Evolutionary conservation across 805 yeast genomes (phyloP), one percentile per base, ranked within the genome.

Genomic region (Ogataea nakhonphanomensis): DNA sequence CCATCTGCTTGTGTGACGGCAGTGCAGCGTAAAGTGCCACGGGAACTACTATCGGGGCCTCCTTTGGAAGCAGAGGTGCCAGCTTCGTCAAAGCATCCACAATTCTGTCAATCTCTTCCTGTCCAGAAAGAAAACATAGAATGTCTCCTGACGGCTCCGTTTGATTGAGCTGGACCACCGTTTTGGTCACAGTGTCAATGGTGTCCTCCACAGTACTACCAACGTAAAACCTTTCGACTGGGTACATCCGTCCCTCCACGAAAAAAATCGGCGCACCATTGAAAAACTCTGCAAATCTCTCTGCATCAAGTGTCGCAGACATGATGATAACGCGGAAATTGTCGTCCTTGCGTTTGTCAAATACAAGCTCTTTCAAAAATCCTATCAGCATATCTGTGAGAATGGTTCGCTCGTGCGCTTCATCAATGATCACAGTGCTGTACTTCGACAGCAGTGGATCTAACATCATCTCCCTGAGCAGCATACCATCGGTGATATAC

Each of bases 231-330:
- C 86, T 74, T 17, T 85, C 77, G 1, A 93, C 99, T 1, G 88
- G 84, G 60, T 70, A 90, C 73, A 83, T 84, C 52, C 91, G 80
- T 53, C 99, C 99, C 61, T 89, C 95, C 3, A 93, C 86, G 51
- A 71, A 87, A 34, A 89, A 64, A 22, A 90, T 84, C n/a, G 90
- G 93, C 1, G 95, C 90, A 44, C 76, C 62, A 50, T 76, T 65
- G 59, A 86, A 93, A 60, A 90, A 93, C 14, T 70, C 62, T 32
- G 95, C 78, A 58, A 93, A 93, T 52, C 77, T 75, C 55, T 80
- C 90, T 1, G 98, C 98, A 62, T 93, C 95, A 43, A 93, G 70
- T 0, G 99, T 93, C 21, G 99, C 99, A 36, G 98, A 90, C 96
- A 93, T 95, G 49, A 93, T 76, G 5, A 93, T 77, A 26, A 89